phyloP scores from a whole-genome alignment of 75 land plant species.

The Picea sitchensis region DNA sequence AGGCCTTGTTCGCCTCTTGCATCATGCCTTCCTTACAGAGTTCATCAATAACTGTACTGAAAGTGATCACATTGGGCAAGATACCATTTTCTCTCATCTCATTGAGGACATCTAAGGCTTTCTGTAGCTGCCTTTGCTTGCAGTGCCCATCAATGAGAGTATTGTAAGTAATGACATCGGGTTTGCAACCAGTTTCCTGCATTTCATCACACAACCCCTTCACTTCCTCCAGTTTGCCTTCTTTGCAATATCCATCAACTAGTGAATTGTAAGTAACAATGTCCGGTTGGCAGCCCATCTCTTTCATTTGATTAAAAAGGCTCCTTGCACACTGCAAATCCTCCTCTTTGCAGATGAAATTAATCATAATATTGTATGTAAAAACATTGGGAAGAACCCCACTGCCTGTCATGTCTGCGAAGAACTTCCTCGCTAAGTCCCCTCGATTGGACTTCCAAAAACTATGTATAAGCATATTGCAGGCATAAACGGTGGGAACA shows the following conservation, averaged over 20 bases:
- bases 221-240: slow-evolving; percentile 48
- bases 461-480: slow-evolving; percentile 56
- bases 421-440: slow-evolving; percentile 31
- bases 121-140: slow-evolving; percentile 37
- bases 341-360: slow-evolving; percentile 48
- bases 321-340: slow-evolving; percentile 41
- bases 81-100: slow-evolving; percentile 32
- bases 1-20: slow-evolving; percentile 33
- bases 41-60: slow-evolving; percentile 51
- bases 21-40: slow-evolving; percentile 51
- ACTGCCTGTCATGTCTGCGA: slow-evolving; percentile 40
- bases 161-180: slow-evolving; percentile 69
- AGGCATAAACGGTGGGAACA: slow-evolving; percentile 54
- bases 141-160: slow-evolving; percentile 61
- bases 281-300: slow-evolving; percentile 31
- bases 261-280: slow-evolving; percentile 58
- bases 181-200: slow-evolving; percentile 39
- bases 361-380: slow-evolving; percentile 57
- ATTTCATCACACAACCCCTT: slow-evolving; percentile 42
- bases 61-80: slow-evolving; percentile 52
- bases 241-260: slow-evolving; percentile 49
- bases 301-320: slow-evolving; percentile 47
- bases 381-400: slow-evolving; percentile 37
- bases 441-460: slow-evolving; percentile 33
- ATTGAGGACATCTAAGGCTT: slow-evolving; percentile 32